These are phyloP conservation scores for Phellopilus nigrolimitatus DNA, from an alignment of 1,284 basidiomycete genomes.

Conservation along the genomic window DNA sequence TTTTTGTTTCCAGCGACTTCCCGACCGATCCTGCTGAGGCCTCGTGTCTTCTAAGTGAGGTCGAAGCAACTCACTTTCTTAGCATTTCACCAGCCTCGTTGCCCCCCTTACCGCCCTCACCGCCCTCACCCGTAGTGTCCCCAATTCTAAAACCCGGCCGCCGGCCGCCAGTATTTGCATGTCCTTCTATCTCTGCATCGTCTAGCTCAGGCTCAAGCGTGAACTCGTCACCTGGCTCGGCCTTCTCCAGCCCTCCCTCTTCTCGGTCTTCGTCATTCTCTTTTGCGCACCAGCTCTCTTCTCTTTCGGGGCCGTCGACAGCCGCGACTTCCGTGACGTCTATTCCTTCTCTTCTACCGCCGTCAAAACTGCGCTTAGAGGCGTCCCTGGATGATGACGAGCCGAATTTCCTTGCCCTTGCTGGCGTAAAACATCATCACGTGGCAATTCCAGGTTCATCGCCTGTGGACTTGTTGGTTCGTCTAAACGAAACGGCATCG, in stretches of 20 bases:
- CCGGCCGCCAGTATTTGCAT: background rate
- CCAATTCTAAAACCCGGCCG: background rate
- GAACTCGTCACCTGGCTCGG: slow-evolving; percentile 1
- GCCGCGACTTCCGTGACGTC: slow-evolving; percentile 16
- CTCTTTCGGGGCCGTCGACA: slow-evolving; percentile 9
- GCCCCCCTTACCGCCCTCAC: slow-evolving; percentile 26
- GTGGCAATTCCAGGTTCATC: slow-evolving; percentile 35
- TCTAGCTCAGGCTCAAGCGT: background rate
- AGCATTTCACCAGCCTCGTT: slow-evolving; percentile 38
- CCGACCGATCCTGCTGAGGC: slow-evolving; percentile 17
- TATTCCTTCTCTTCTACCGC: slow-evolving; percentile 1
- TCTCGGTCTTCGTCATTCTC: slow-evolving; percentile 21
- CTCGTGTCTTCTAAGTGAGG: slow-evolving; percentile 15
- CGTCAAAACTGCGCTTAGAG: slow-evolving; percentile 11
- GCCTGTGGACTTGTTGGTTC: slow-evolving; percentile 37
- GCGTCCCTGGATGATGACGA: slow-evolving; percentile 10
- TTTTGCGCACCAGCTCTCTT: background rate
- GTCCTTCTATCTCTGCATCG: background rate
- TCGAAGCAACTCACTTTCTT: slow-evolving; percentile 17
- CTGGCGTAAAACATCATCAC: slow-evolving; percentile 34
- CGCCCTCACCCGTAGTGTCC: background rate
- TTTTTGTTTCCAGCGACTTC: slow-evolving; percentile 31
- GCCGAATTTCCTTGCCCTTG: slow-evolving; percentile 5
- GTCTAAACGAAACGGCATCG: slow-evolving; percentile 38
- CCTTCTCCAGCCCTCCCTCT: slow-evolving; percentile 13